These are phyloP conservation scores for Trypanosoma congolense DNA, from an alignment of 208 protist species.

Conservation along the genomic window DNA sequence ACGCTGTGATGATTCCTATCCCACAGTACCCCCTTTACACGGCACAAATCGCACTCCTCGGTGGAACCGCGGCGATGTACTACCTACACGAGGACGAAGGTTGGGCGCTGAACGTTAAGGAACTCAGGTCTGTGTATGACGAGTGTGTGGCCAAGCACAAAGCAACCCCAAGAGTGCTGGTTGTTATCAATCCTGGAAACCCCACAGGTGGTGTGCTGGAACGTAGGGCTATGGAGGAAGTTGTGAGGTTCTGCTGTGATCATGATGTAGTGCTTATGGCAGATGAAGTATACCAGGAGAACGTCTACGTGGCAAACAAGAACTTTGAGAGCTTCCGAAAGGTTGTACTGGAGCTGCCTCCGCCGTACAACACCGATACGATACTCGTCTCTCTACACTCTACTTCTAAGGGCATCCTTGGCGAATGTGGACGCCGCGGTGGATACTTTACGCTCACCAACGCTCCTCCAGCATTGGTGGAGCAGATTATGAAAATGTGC, in stretches of 20 bases:
- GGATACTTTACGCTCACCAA: slow-evolving; percentile 96
- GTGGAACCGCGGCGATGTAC: slow-evolving; percentile 90
- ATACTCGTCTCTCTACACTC: slow-evolving; percentile 94
- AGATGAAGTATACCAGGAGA: slow-evolving; percentile 99
- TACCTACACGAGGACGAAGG: slow-evolving; percentile 91
- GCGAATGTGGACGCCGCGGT: slow-evolving; percentile 97
- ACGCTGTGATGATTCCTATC: slow-evolving; percentile 96
- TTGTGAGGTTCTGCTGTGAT: slow-evolving; percentile 66
- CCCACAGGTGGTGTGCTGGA: slow-evolving; percentile 94
- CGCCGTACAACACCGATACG: slow-evolving; percentile 54
- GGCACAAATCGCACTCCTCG: slow-evolving; percentile 93
- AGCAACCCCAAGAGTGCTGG: slow-evolving; percentile 90
- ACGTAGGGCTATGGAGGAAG: slow-evolving; percentile 69
- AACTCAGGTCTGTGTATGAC: slow-evolving; percentile 61
- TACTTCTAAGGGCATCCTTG: slow-evolving; percentile 97
- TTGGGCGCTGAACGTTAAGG: slow-evolving; percentile 83
- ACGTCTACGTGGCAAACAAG: slow-evolving; percentile 91
- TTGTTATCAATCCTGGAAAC: slow-evolving; percentile 99
- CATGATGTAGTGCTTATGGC: slow-evolving; percentile 92
- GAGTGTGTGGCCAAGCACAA: slow-evolving; percentile 47
- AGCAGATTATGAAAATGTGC: slow-evolving; percentile 94
- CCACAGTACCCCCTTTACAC: slow-evolving; percentile 99
- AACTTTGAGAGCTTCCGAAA: slow-evolving; percentile 91
- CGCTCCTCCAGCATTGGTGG: slow-evolving; percentile 47
- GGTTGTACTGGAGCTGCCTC: slow-evolving; percentile 60